Base-by-base conservation (phyloP, 1,139 yeast species). In the Lodderomyces oxycetoniae region DNA sequence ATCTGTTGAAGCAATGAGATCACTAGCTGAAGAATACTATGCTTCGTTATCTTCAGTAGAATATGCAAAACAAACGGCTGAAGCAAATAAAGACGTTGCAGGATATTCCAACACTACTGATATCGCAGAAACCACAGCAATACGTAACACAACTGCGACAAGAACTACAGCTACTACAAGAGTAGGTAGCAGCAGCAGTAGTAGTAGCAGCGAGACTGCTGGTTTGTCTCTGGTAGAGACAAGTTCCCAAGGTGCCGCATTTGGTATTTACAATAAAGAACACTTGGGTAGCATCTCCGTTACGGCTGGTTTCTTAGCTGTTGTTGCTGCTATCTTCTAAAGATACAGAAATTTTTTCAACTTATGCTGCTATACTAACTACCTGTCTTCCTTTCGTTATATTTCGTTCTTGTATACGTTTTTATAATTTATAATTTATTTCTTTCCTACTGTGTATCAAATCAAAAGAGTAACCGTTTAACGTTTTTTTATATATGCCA, bases 271-370 rank as follows among this genome's bases (percentile, higher is more conserved):
- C 10, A 19, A 19, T 19, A 19, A 19, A 7, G 9, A 19, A 19
- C 13, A 33, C 19, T 31, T 38, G 35, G 35, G 36, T 26, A 40
- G 36, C 26, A 40, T 41, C 17, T 60, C 58, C 17, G 17, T 13
- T 25, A 23, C 28, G 15, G 59, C 72, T 37, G 79, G 79, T 47
- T 49, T 72, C 35, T 53, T 71, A 42, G 63, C 71, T 30, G 55
- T 67, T 44, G 71, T 73, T 45, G 72, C 74, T 37, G 63, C 74
- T 43, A 53, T 72, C 40, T 39, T 43, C 21, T 43, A 41, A 36
- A 11, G 9, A 16, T 4, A 4, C 10, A 11, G 4, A 11, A 25
- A 5, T 19, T 19, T n/a, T n/a, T n/a, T n/a, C n/a, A n/a, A n/a
- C n/a, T n/a, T n/a, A n/a, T n/a, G 12, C n/a, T 5, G 25, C 22